Base-by-base conservation (phyloP, 192 early-diverging fungal genomes). In the Cetraspora pellucida region DNA sequence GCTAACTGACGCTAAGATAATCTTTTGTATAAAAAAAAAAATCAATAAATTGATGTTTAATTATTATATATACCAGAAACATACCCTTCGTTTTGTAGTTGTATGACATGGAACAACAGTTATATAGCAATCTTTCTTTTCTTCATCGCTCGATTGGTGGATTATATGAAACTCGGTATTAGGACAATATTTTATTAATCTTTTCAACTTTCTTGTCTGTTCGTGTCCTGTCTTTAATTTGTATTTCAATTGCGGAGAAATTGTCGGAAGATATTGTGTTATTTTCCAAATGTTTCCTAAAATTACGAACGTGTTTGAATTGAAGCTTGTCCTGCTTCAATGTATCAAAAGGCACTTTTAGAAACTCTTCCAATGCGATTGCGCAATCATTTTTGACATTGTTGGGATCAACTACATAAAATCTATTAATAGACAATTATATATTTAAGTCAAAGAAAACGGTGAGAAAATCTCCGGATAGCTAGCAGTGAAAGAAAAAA, bases 1-100 rank as follows among this genome's bases (percentile, higher is more conserved):
- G 7, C 31, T 37, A 55, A 21, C 14, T n/a, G 70, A 50, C 8
- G 70, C 23, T 55, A 55, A 72, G n/a, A 72, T n/a, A 31, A 72
- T 57, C 50, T 72, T 55, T 46, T 19, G 21, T 37, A 45, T 0
- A 30, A 70, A 70, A n/a, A 55, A 43, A 69, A 46, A 54, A 10
- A 71, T 14, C 21, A 68, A 17, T n/a, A 68, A 68, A 68, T 47
- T 47, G 43, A 46, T n/a, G 65, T 49, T 68, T 47, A 65, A 27
- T 31, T 8, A 65, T 65, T 65, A 23, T 44, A 23, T 31, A 23
- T 70, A n/a, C 21, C 28, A 70, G 21, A 70, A 28, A 50, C 49
- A 72, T 72, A 72, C 70, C 31, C 70, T 72, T 72, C 31, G 70
- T 55, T 72, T 71, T 25, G 70, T 72, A 57, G 70, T 72, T 23